Evolutionary conservation across 495 filamentous ascomycete genomes (phyloP), one percentile per base, ranked within the genome.

Genomic region (Amniculicola lignicola): DNA sequence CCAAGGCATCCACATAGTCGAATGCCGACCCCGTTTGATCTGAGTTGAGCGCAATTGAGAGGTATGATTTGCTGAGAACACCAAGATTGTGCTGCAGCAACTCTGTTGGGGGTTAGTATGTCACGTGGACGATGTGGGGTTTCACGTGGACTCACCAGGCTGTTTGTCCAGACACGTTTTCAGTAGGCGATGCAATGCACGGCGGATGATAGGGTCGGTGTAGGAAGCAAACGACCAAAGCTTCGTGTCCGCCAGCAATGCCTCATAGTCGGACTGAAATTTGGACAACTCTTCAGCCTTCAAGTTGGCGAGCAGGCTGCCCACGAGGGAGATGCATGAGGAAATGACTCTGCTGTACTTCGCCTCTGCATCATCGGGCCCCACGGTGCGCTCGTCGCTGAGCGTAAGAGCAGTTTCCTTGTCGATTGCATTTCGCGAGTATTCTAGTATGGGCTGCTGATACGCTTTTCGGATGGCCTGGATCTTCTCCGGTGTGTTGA

Each of bases 351-450:
- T 78, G 24, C 81, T 77, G 70, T 94, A 93, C 63, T 95, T 96
- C 1, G 83, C 82, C 51, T 87, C 76, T 0, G 87, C 81, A 63
- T 99, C 93, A 61, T 96, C 91, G 10, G 84, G 74, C 54, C 83
- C 92, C 23, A 86, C 83, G 4, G 82, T 88, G 46, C 90, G 79
- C 69, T 91, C 85, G 67, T 97, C 94, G 65, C 90, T 96, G 40
- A 99, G 74, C 0, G 89, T 93, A 22, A 82, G 74, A 2, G 82
- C 70, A 2, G 84, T 89, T 70, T 99, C 92, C 40, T 84, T 80
- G 45, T 79, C 66, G 27, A 91, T 76, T 15, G 88, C 88, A 70
- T 88, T 82, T 33, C 77, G 80, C 36, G 88, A 87, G 70, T 88
- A 96, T 18, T 90, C 82, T 41, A 96, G 71, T 33, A 95, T 89